These are phyloP conservation scores for Suillus weaverae DNA, from an alignment of 768 basidiomycete genomes.

Conservation along the genomic window DNA sequence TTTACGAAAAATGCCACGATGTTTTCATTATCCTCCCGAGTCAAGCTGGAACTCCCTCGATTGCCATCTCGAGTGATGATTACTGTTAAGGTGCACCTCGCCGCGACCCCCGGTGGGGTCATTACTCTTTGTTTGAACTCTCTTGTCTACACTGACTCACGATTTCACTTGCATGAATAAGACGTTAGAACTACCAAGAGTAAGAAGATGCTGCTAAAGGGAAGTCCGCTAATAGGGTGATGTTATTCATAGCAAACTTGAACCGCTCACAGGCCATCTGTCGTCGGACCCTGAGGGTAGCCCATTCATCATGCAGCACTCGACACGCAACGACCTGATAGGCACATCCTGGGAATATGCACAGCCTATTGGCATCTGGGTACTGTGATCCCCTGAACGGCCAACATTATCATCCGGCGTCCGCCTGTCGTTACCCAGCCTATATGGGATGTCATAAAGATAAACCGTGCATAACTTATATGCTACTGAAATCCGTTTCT, in stretches of 20 bases:
- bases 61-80: no score
- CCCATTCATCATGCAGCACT: not conserved
- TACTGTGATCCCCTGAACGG: not conserved
- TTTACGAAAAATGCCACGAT: no score
- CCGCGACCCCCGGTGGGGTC: no score
- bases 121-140: no score
- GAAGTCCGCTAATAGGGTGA: no score
- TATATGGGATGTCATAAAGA: not conserved
- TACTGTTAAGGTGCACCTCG: no score
- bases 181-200: no score
- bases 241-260: not conserved
- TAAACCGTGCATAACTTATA: not conserved
- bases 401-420: not conserved
- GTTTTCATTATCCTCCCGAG: no score
- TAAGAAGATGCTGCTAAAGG: no score
- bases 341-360: not conserved
- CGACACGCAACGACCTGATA: not conserved
- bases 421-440: not conserved
- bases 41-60: no score
- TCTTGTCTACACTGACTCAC: no score
- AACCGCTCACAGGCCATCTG: not conserved
- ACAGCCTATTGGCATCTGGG: not conserved
- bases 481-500: not conserved
- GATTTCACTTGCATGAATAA: no score
- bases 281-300: not conserved